Percentiles rank a stretch among this genome's conserved stretches.
These are phyloP conservation scores for Colletotrichum eremochloae DNA, from an alignment of 2,329 filamentous ascomycete species.

Conservation along the genomic window DNA sequence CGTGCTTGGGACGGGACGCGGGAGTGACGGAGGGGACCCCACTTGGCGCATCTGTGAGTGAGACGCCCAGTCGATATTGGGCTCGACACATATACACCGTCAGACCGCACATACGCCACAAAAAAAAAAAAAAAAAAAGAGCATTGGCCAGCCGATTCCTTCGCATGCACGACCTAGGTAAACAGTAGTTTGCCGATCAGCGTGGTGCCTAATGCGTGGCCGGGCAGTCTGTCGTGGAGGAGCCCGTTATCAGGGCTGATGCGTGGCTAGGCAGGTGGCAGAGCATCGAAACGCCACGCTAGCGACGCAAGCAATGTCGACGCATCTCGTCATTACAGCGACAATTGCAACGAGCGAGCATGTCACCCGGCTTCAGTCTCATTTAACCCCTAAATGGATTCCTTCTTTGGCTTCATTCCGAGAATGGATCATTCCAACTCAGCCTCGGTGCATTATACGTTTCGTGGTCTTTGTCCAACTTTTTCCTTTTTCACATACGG, in stretches of 20 bases:
- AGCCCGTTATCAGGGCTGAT: conserved; percentile 19
- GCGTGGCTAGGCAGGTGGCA: conserved; percentile 20
- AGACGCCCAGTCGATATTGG: neutral
- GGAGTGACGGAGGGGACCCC: conserved; percentile 34
- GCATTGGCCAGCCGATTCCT: conserved; percentile 10
- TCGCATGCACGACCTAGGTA: neutral
- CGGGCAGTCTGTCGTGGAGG: neutral
- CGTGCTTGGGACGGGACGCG: conserved; percentile 30
- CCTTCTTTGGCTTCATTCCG: neutral
- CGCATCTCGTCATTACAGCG: conserved; percentile 19
- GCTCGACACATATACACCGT: neutral
- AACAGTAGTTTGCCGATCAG: conserved; percentile 14
- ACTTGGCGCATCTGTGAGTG: conserved; percentile 26
- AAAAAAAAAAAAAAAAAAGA: neutral
- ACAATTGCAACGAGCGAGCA: conserved; percentile 23
- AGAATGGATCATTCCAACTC: neutral
- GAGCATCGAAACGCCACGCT: conserved; percentile 27
- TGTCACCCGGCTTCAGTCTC: conserved; percentile 12
- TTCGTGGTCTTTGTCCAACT: conserved; percentile 26
- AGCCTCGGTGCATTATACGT: conserved; percentile 28
- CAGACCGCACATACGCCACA: neutral
- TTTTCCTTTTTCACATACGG: conserved; percentile 18
- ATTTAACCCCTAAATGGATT: neutral
- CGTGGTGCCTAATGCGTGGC: conserved; percentile 16
- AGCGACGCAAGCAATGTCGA: conserved; percentile 23